These are phyloP conservation scores for Puccinia hordei DNA, from an alignment of 1,284 basidiomycete genomes.

Conservation along the genomic window DNA sequence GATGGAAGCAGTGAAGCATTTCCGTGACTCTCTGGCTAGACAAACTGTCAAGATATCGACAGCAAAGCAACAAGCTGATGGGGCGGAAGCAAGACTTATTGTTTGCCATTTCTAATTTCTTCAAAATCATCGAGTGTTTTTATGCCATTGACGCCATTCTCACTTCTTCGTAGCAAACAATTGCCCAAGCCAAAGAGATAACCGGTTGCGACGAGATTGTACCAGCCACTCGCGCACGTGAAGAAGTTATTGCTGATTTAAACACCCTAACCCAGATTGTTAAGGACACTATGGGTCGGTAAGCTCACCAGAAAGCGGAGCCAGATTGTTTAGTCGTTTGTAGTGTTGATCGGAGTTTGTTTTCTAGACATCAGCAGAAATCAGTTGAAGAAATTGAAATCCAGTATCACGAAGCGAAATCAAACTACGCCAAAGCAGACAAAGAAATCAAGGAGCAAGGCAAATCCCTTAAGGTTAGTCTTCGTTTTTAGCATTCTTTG, in stretches of 20 bases:
- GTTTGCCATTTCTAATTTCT: background rate
- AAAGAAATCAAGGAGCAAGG: constrained; percentile 25
- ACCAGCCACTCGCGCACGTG: background rate
- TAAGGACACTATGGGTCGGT: constrained; percentile 23
- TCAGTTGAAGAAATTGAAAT: constrained; percentile 30
- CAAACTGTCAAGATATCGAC: constrained; percentile 2
- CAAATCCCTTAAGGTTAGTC: constrained; percentile 18
- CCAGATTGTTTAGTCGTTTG: background rate
- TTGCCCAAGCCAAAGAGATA: constrained; percentile 28
- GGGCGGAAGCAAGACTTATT: background rate
- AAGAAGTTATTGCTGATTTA: constrained; percentile 33
- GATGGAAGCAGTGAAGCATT: constrained; percentile 6
- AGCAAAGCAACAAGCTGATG: background rate
- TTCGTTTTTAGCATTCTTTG: background rate
- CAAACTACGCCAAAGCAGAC: background rate
- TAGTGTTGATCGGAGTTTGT: background rate
- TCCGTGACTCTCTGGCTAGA: constrained; percentile 1
- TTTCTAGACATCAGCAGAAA: constrained; percentile 10
- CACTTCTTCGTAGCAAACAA: background rate
- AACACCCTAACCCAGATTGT: background rate
- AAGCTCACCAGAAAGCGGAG: background rate
- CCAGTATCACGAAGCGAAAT: constrained; percentile 6
- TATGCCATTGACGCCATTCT: background rate
- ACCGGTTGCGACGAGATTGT: constrained; percentile 19
- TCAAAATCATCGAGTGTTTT: background rate